These are phyloP conservation scores for Moelleriella libera DNA, from an alignment of 2,329 filamentous ascomycete species.

Conservation along the genomic window DNA sequence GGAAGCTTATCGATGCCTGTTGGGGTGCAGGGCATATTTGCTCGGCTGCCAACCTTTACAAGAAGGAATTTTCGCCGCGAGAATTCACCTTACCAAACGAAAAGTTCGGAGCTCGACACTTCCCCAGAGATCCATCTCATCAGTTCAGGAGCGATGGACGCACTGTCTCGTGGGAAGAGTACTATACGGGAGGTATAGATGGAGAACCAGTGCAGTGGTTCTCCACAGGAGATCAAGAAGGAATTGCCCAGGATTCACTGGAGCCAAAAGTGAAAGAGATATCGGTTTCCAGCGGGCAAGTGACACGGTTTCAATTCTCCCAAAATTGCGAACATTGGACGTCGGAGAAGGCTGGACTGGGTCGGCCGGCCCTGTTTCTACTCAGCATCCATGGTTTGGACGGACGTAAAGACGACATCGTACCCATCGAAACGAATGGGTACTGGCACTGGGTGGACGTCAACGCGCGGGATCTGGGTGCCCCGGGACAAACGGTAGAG, in stretches of 20 bases:
- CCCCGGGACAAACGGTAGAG: slow-evolving; percentile 52
- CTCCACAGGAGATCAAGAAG: slow-evolving; percentile 30
- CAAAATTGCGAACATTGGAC: slow-evolving; percentile 76
- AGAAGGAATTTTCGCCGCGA: slow-evolving; percentile 50
- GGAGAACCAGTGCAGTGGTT: slow-evolving; percentile 34
- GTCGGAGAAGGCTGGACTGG: slow-evolving; percentile 50
- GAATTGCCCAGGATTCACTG: slow-evolving; percentile 43
- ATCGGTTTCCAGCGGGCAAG: slow-evolving; percentile 37
- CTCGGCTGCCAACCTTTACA: slow-evolving; percentile 39
- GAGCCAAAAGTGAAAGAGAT: slow-evolving; percentile 39
- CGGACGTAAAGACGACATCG: slow-evolving; percentile 50
- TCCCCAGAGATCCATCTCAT: slow-evolving; percentile 50
- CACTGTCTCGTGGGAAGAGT: slow-evolving; percentile 64
- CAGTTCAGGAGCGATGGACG: slow-evolving; percentile 67
- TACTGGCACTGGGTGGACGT: slow-evolving; percentile 76
- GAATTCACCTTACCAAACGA: slow-evolving; percentile 54
- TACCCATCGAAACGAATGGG: slow-evolving; percentile 65
- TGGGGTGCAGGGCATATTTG: slow-evolving; percentile 76
- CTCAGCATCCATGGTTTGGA: slow-evolving; percentile 52
- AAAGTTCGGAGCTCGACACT: slow-evolving; percentile 70
- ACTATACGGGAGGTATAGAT: slow-evolving; percentile 47
- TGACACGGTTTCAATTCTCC: slow-evolving; percentile 66
- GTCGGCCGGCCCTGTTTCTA: slow-evolving; percentile 54
- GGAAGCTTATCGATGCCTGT: slow-evolving; percentile 85
- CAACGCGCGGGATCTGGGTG: slow-evolving; percentile 47